A percentile compares a stretch with the other conserved stretches of the same genome.
These are phyloP conservation scores for Pilatotrama ljubarskyi DNA, from an alignment of 768 basidiomycete genomes.

Conservation along the genomic window DNA sequence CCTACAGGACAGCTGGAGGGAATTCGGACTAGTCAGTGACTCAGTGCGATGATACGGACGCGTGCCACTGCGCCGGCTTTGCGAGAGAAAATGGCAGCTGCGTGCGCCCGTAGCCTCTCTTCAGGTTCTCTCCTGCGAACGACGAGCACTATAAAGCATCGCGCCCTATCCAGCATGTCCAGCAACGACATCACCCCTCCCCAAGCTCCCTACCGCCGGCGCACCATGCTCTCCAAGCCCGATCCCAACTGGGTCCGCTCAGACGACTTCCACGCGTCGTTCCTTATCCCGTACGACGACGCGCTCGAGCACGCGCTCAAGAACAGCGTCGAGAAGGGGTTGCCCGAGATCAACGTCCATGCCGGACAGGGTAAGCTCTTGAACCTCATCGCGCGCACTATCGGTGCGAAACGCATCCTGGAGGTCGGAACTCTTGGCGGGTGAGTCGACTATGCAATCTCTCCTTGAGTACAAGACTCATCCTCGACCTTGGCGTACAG, in stretches of 20 bases:
- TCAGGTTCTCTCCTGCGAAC: constrained; percentile 4
- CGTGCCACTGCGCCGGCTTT: neutral
- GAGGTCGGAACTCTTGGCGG: constrained; percentile 71
- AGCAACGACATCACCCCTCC: neutral
- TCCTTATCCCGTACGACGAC: constrained; percentile 47
- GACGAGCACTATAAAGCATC: constrained; percentile 8
- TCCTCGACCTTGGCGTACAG: constrained; percentile 14
- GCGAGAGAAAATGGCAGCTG: neutral
- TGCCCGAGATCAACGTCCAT: constrained; percentile 54
- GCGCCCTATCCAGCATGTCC: constrained; percentile 1
- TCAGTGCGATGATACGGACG: constrained; percentile 7
- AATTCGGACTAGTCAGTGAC: neutral
- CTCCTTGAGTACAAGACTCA: neutral
- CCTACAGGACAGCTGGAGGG: constrained; percentile 6
- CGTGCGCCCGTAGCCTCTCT: neutral
- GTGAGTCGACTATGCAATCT: constrained; percentile 32
- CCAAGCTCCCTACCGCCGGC: neutral
- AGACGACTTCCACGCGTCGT: constrained; percentile 57
- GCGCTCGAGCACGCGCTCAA: constrained; percentile 42
- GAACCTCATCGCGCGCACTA: constrained; percentile 49
- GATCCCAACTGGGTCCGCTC: constrained; percentile 48
- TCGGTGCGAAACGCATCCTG: constrained; percentile 56
- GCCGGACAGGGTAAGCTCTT: constrained; percentile 59
- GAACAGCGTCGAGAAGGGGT: constrained; percentile 43
- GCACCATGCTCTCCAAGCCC: constrained; percentile 18